Conservation (phyloP, 2,329 filamentous ascomycete genomes). For the Cercospora sp. region DNA sequence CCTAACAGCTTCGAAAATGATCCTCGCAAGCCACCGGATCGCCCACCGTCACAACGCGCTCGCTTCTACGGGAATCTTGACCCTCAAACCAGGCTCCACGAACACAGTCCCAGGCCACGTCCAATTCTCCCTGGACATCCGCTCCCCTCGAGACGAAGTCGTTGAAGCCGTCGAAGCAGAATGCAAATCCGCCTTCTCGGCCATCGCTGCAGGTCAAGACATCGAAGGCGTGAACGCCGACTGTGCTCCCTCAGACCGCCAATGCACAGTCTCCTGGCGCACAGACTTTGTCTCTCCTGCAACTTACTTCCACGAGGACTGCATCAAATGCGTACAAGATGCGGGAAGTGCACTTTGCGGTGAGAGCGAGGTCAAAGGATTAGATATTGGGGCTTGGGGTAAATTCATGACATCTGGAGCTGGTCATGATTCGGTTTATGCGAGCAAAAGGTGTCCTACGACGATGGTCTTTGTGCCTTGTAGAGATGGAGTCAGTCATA, state of each 20-base stretch:
- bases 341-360: conserved; percentile 61
- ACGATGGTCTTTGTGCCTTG: conserved; percentile 54
- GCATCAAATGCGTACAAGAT: conserved; percentile 64
- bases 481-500: conserved; percentile 51
- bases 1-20: conserved; percentile 67
- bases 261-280: conserved; percentile 58
- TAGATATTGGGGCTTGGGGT: conserved; percentile 36
- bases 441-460: conserved; percentile 48
- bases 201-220: conserved; percentile 60
- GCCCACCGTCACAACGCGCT: conserved; percentile 62
- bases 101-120: conserved; percentile 73
- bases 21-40: conserved; percentile 64
- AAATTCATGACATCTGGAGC: conserved; percentile 62
- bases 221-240: conserved; percentile 49
- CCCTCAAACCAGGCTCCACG: conserved; percentile 65
- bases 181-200: conserved; percentile 59
- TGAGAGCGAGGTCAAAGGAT: conserved; percentile 45
- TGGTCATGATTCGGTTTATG: conserved; percentile 60
- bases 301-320: conserved; percentile 66
- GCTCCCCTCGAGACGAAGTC: conserved; percentile 58
- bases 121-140: conserved; percentile 68
- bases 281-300: conserved; percentile 64
- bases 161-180: conserved; percentile 60
- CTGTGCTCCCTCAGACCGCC: conserved; percentile 43
- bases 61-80: conserved; percentile 70